phyloP scores from a whole-genome alignment of 1,139 yeast species.

The Candida neerlandica region DNA sequence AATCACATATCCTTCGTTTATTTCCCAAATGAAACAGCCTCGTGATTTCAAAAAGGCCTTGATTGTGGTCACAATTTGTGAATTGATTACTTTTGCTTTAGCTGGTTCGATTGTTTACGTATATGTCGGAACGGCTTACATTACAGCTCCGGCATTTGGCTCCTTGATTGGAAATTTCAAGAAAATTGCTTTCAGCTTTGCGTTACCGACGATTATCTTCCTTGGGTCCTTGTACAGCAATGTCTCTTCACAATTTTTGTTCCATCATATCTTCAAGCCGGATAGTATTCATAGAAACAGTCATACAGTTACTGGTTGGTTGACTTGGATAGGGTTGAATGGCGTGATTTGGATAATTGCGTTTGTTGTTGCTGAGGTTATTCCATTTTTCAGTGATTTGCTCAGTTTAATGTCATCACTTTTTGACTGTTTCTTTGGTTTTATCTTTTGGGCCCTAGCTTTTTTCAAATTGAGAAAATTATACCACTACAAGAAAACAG shows the following conservation, averaged over 20 bases:
- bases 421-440: slow-evolving; percentile 68
- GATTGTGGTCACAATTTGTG: slow-evolving; percentile 51
- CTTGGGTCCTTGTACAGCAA: slow-evolving; percentile 59
- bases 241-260: slow-evolving; percentile 54
- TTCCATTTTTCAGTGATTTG: slow-evolving; percentile 63
- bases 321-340: slow-evolving; percentile 49
- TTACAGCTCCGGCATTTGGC: slow-evolving; percentile 64
- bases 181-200: slow-evolving; percentile 61
- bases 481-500: slow-evolving; percentile 26
- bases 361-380: slow-evolving; percentile 61
- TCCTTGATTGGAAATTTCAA: slow-evolving; percentile 48
- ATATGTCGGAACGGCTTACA: slow-evolving; percentile 56
- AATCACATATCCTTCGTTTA: slow-evolving; percentile 62
- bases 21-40: slow-evolving; percentile 61
- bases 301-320: slow-evolving; percentile 57
- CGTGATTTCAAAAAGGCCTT: slow-evolving; percentile 60
- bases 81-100: slow-evolving; percentile 50
- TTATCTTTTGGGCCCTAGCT: slow-evolving; percentile 68
- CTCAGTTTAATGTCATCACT: slow-evolving; percentile 63
- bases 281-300: slow-evolving; percentile 45
- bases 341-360: slow-evolving; percentile 53
- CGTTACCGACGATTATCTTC: slow-evolving; percentile 59
- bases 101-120: slow-evolving; percentile 62
- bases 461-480: slow-evolving; percentile 40
- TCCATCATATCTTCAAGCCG: slow-evolving; percentile 45